These are phyloP conservation scores for Rubia yunnanensis DNA, from an alignment of 257 asterid genomes.

Conservation along the genomic window DNA sequence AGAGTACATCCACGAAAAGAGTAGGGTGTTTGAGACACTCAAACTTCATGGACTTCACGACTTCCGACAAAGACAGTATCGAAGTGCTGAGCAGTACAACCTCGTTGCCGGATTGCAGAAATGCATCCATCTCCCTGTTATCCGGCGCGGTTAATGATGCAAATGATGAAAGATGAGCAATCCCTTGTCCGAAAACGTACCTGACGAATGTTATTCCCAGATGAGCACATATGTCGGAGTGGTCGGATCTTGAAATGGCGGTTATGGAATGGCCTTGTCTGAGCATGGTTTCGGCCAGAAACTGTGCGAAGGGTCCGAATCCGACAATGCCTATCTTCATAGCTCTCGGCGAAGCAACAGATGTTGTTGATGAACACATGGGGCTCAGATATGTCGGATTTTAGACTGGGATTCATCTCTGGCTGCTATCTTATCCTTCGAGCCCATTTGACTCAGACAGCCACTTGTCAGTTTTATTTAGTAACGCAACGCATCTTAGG, in stretches of 20 bases:
- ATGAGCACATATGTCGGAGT: constrained; percentile 41
- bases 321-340: constrained; percentile 71
- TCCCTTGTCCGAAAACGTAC: constrained; percentile 19
- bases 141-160: neutral
- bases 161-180: too few species aligned
- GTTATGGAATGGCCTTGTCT: constrained; percentile 54
- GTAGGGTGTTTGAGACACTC: constrained; percentile 37
- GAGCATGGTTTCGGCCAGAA: constrained; percentile 55
- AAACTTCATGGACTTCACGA: constrained; percentile 49
- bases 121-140: constrained; percentile 45
- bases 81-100: constrained; percentile 50
- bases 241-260: constrained; percentile 78
- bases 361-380: constrained; percentile 24
- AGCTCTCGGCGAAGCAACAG: constrained; percentile 17
- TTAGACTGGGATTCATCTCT: neutral
- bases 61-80: constrained; percentile 57
- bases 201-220: constrained; percentile 65
- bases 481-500: neutral
- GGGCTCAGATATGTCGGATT: neutral
- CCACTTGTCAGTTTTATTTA: neutral
- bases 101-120: constrained; percentile 42
- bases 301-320: constrained; percentile 76
- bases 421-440: too few species aligned
- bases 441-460: too few species aligned
- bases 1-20: constrained; percentile 75